Base-by-base conservation (phyloP, 805 yeast species). In the Wickerhamiella australiensis region DNA sequence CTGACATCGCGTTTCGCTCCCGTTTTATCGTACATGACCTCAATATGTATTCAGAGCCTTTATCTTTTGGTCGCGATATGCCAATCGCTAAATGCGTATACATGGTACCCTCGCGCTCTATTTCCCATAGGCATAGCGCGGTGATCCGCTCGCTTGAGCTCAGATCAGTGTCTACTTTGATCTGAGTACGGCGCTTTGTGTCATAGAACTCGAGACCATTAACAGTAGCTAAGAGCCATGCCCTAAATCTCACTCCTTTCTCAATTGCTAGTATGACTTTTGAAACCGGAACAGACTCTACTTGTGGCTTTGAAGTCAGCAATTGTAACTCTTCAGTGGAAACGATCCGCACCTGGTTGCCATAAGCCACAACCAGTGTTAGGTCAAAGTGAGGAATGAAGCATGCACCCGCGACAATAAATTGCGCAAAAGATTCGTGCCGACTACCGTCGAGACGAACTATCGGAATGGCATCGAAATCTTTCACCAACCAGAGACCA, bases 11-110 rank as follows among this genome's bases (percentile, higher is more conserved):
- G 17, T 42, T 27, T 9, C 47, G 47, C 11, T 42, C 45, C 11
- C 50, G 29, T 15, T 49, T 42, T 12, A 49, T 27, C 5, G 40
- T 25, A 26, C 45, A 21, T 3, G 44, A 21, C 15, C 51, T 27
- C 21, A 49, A 4, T n/a, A 17, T 5, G 18, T 22, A 21, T 17
- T 43, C 35, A 20, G 20, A 5, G 5, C 31, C 31, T n/a, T 41
- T 18, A 25, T 31, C 8, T 3, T 15, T 18, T 3, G 9, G 1
- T 6, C 18, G 15, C 25, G 44, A 20, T 11, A 36, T 18, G 23
- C 27, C 44, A 8, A 43, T 12, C 3, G 22, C 42, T 7, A 49
- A 7, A 15, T 49, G 47, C 2, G 20, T 25, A 25, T 49, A 49
- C n/a, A 15, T 35, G 7, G 25, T 8, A 13, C 38, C 44, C 20